Conservation (phyloP, 139 green algal species). For the Edaphochlamys debaryana region DNA sequence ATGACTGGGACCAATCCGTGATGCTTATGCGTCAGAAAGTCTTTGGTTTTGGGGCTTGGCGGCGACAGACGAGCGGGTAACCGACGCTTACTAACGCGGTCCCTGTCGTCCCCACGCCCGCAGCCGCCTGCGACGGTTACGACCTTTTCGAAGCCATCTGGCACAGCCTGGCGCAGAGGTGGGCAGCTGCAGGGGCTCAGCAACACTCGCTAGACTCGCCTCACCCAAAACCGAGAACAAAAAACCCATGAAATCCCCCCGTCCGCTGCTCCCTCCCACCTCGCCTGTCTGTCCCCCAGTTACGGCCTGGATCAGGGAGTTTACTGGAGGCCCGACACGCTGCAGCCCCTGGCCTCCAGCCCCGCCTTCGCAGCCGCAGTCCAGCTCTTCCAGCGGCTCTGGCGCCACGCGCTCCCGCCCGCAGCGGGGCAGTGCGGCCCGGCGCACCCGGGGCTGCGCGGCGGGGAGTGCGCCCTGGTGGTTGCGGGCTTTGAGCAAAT, state of each 20-base stretch:
- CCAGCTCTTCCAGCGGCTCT: neutral
- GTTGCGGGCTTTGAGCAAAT: constrained; percentile 6
- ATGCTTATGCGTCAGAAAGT: too few relatives aligned
- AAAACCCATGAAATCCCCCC: too few relatives aligned
- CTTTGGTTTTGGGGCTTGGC: too few relatives aligned
- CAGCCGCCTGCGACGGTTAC: neutral
- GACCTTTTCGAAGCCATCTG: constrained; percentile 12
- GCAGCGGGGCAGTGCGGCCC: neutral
- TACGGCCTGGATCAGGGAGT: neutral
- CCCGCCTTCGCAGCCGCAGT: neutral
- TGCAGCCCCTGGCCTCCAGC: neutral
- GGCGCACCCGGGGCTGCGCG: neutral
- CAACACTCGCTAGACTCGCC: too few relatives aligned
- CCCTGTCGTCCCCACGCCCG: too few relatives aligned
- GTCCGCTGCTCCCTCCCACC: too few relatives aligned
- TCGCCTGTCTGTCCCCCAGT: too few relatives aligned
- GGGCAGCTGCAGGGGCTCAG: too few relatives aligned
- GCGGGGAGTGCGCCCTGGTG: neutral
- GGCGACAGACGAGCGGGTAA: too few relatives aligned
- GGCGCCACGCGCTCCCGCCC: neutral
- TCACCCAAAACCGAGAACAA: too few relatives aligned
- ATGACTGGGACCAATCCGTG: too few relatives aligned
- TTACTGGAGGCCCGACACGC: neutral
- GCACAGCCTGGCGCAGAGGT: constrained; percentile 27
- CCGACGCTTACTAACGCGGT: too few relatives aligned